Evolutionary conservation across 495 filamentous ascomycete genomes (phyloP).

Genomic region (Daldinia concentrica): DNA sequence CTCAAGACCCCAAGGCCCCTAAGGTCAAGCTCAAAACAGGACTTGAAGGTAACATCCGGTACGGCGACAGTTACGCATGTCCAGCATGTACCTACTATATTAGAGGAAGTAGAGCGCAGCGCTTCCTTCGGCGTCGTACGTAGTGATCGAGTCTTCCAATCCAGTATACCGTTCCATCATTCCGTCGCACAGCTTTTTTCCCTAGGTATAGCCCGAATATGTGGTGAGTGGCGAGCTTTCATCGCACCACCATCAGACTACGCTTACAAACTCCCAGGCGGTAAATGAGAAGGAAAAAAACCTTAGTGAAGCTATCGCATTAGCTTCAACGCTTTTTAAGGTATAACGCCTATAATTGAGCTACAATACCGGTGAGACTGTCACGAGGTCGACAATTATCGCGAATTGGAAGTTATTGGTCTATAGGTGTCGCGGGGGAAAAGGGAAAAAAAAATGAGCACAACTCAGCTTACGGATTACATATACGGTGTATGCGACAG

Average conservation of each 20-base stretch:
- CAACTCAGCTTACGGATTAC: neutral
- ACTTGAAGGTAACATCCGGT: constrained; percentile 28
- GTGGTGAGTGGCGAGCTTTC: constrained; percentile 27
- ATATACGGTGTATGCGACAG: constrained; percentile 1
- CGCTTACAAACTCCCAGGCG: constrained; percentile 16
- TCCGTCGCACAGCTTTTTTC: constrained; percentile 29
- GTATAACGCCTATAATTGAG: constrained; percentile 9
- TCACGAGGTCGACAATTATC: constrained; percentile 18
- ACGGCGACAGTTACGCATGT: constrained; percentile 30
- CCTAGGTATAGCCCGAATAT: constrained; percentile 18
- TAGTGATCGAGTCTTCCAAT: constrained; percentile 17
- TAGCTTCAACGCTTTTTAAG: constrained; percentile 17
- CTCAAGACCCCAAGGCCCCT: neutral
- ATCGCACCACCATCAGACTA: constrained; percentile 43
- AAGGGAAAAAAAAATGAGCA: neutral
- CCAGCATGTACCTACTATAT: constrained; percentile 35
- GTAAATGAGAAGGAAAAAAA: constrained; percentile 11
- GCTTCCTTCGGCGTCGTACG: constrained; percentile 31
- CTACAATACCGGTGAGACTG: constrained; percentile 10
- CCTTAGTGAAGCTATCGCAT: constrained; percentile 19
- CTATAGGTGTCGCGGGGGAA: neutral
- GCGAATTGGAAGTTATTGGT: constrained; percentile 13
- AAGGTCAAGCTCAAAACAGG: constrained; percentile 3
- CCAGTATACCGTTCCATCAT: constrained; percentile 27
- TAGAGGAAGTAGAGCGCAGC: constrained; percentile 8